phyloP scores from a whole-genome alignment of 305 asterid genomes.

The Plantago coronopus region DNA sequence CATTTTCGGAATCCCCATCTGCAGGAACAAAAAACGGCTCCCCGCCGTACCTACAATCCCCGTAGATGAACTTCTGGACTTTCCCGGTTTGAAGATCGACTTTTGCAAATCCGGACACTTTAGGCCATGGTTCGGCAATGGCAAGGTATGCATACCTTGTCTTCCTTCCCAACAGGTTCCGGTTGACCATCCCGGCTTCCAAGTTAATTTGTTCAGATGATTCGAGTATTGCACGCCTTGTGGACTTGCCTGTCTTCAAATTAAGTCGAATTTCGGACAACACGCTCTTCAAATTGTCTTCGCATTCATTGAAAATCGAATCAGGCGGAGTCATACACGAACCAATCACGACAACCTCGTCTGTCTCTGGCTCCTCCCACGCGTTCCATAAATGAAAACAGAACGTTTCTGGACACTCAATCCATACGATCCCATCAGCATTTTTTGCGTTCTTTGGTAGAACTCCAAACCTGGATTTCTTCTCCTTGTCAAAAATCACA shows the following conservation, averaged over 20 bases:
- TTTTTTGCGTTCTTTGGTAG: slow-evolving; percentile 32
- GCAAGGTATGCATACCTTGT: slow-evolving; percentile 54
- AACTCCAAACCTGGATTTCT: slow-evolving; percentile 53
- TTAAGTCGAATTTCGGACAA: slow-evolving; percentile 59
- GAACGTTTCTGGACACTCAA: slow-evolving; percentile 47
- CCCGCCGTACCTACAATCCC: slow-evolving; percentile 55
- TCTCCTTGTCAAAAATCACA: slow-evolving; percentile 47
- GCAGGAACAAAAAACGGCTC: slow-evolving; percentile 63
- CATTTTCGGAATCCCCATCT: slow-evolving; percentile 28
- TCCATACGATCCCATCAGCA: slow-evolving; percentile 38
- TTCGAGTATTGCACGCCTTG: slow-evolving; percentile 26
- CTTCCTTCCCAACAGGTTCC: slow-evolving; percentile 54
- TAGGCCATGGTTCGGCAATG: slow-evolving; percentile 79
- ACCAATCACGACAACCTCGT: slow-evolving; percentile 60
- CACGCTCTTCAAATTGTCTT: slow-evolving; percentile 39
- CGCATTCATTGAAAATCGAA: slow-evolving; percentile 62
- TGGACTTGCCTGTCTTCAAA: slow-evolving; percentile 49
- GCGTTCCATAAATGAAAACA: slow-evolving; percentile 73
- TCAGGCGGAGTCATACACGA: slow-evolving; percentile 82
- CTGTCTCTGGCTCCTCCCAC: slow-evolving; percentile 64
- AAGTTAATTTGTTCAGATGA: slow-evolving; percentile 44
- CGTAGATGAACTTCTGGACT: slow-evolving; percentile 45
- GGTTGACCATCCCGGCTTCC: slow-evolving; percentile 82
- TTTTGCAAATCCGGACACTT: slow-evolving; percentile 69
- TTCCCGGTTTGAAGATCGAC: slow-evolving; percentile 51